Base-by-base conservation (phyloP, 768 basidiomycete genomes). In the Mycena sanguinolenta region DNA sequence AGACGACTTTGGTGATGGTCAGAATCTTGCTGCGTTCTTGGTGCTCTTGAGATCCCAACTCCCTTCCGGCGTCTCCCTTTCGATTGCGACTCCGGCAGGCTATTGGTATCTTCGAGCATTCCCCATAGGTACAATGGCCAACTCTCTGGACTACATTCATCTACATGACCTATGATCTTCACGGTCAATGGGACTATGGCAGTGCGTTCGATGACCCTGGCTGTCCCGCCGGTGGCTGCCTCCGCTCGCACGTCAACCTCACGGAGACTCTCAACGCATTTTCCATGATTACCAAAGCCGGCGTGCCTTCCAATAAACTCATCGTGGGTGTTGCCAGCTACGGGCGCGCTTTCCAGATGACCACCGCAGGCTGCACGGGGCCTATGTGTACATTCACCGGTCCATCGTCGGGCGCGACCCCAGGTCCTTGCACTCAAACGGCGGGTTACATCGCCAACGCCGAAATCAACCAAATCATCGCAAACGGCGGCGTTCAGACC, bases 131-230 rank as follows among this genome's bases (percentile, higher is more conserved):
- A 28, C 23, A 32, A 63, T 63, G 49, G 14, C 50, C 34, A 36
- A 10, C 32, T 52, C 61, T 36, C 23, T 63, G 9, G 50, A 63
- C 61, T 63, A 63, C 50, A 63, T 62, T 63, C 21, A n/a, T 63
- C 50, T 63, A 23, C 61, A 63, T 63, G 61, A 63, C 61, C 61
- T 63, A 63, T 36, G 61, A 63, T 28, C 61, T 63, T 27, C 61
- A 63, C 50, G 61, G 61, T 14, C 61, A 63, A 36, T 63, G 61
- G 61, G 61, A 63, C 19, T 63, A 53, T 27, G 19, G 19, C 7
- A 63, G 27, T 53, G 50, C 49, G 23, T 63, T 63, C 23, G 32
- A 36, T 7, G 50, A 53, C 36, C 34, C 27, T 16, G 50, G 61
- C 61, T 63, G 61, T 63, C 61, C 61, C 19, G 7, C 2, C 5